A percentile compares a stretch with the other conserved stretches of the same genome.
Conservation (phyloP, 2,329 filamentous ascomycete species). For the Ceratocystis huliohia region DNA sequence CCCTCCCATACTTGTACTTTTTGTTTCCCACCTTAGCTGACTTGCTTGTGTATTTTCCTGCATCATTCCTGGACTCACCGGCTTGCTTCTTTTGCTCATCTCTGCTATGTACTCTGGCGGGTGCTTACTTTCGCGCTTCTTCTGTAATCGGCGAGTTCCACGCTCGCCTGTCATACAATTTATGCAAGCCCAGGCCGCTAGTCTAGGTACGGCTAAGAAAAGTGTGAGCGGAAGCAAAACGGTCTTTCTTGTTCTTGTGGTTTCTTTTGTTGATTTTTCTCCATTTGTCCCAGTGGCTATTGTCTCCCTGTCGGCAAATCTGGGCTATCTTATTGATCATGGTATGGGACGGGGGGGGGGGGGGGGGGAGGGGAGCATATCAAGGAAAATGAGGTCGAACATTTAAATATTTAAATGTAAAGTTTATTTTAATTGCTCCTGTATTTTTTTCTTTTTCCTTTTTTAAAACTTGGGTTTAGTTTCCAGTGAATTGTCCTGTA, state of each 20-base stretch:
- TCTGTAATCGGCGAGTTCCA: not conserved
- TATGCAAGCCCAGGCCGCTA: not conserved
- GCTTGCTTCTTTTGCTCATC: not conserved
- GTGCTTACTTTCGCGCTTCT: not conserved
- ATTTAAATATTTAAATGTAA: too few relatives aligned
- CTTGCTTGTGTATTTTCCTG: not conserved
- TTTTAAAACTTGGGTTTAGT: not conserved
- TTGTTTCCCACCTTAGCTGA: not conserved
- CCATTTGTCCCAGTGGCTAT: not conserved
- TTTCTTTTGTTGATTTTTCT: not conserved
- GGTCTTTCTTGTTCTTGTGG: not conserved
- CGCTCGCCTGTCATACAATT: not conserved
- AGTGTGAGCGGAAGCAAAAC: not conserved
- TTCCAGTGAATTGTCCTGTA: not conserved
- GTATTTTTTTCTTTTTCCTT: not conserved
- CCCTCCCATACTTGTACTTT: not conserved
- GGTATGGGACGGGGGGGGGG: not conserved
- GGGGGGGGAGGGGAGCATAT: not conserved
- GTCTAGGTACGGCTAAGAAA: not conserved
- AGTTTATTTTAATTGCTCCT: too few relatives aligned
- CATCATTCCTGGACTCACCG: too few relatives aligned
- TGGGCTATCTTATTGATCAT: constrained; percentile 4
- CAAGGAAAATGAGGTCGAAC: too few relatives aligned
- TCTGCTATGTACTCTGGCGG: not conserved
- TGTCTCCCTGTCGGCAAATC: constrained; percentile 1